Percentiles rank a stretch among this genome's conserved stretches.
Evolutionary conservation across 164 flowering plant species (phyloP).

Genomic region (Taxillus chinensis): DNA sequence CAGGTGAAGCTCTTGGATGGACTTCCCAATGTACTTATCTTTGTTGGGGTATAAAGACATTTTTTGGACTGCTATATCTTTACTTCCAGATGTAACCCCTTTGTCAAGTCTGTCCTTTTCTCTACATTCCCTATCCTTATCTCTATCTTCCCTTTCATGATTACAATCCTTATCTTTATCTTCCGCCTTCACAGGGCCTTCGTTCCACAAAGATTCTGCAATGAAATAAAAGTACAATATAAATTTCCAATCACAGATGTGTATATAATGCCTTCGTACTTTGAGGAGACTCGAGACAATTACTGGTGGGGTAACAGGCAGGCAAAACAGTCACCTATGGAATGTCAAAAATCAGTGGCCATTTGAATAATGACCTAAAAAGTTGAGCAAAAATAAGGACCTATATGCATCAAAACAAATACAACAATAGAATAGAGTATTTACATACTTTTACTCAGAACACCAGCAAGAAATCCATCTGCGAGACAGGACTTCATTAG

Average conservation of each 20-base stretch:
- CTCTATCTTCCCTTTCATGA: constrained; percentile 41
- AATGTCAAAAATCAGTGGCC: too few relatives aligned
- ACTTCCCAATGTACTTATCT: constrained; percentile 62
- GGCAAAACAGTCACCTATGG: too few relatives aligned
- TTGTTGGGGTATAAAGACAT: constrained; percentile 39
- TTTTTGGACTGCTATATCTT: constrained; percentile 35
- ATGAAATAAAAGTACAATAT: neutral
- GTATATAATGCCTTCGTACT: too few relatives aligned
- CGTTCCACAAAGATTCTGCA: constrained; percentile 56
- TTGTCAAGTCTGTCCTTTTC: constrained; percentile 62
- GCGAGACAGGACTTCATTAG: constrained; percentile 28
- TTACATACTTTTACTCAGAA: constrained; percentile 62
- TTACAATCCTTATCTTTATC: constrained; percentile 59
- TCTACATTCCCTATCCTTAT: constrained; percentile 36
- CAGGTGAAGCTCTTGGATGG: constrained; percentile 91
- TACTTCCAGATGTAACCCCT: constrained; percentile 20
- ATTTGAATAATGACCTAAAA: too few relatives aligned
- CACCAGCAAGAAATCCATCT: constrained; percentile 70
- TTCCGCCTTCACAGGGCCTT: constrained; percentile 48
- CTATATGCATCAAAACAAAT: neutral
- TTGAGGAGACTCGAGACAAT: too few relatives aligned
- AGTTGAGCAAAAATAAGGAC: too few relatives aligned
- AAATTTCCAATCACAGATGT: too few relatives aligned
- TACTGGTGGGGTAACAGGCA: too few relatives aligned
- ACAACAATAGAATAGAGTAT: constrained; percentile 4